Base-by-base conservation (phyloP, 148 eudicot species). In the Linanthus parryae region DNA sequence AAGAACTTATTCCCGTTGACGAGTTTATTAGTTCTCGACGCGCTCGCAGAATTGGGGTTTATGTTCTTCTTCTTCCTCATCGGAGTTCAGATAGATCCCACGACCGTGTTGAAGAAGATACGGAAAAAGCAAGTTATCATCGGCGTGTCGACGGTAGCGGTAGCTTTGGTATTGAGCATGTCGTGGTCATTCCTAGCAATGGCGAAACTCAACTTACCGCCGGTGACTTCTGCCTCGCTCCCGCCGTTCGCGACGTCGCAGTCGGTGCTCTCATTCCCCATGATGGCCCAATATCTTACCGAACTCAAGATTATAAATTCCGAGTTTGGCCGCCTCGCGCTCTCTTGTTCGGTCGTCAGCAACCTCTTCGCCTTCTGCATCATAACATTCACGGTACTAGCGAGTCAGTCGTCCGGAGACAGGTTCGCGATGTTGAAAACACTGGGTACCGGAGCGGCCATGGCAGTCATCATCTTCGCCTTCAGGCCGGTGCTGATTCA, bases 261-360 rank as follows among this genome's bases (percentile, higher is more conserved):
- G 27, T n/a, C 50, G 17, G 42, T 42, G 4, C 50, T 50, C 14
- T 50, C 57, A 5, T 51, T 50, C 30, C 65, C 50, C 0, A 57
- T 51, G 9, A 61, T 50, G 1, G 52, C 50, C 2, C 14, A 39
- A n/a, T 30, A 50, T 17, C 35, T 61, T 18, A 25, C 44, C 1
- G 57, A 61, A 5, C 20, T 61, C 21, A 51, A 61, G 45, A 57
- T 61, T 26, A 49, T 61, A 1, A 61, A 61, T 25, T 61, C 65
- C 0, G 65, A 61, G n/a, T 28, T 61, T 19, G 65, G 65, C 17
- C 65, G 56, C 36, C 49, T 61, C 0, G 65, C 57, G 6, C 65
- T 61, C 50, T 50, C 65, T 6, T 40, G 49, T 17, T 40, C 65
- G 11, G 10, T 61, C 21, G 51, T 61, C 26, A 61, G 65, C 65